Percentiles rank a stretch among this genome's conserved stretches.
phyloP scores from a whole-genome alignment of 2,329 filamentous ascomycete species.

The Bipolaris victoriae region DNA sequence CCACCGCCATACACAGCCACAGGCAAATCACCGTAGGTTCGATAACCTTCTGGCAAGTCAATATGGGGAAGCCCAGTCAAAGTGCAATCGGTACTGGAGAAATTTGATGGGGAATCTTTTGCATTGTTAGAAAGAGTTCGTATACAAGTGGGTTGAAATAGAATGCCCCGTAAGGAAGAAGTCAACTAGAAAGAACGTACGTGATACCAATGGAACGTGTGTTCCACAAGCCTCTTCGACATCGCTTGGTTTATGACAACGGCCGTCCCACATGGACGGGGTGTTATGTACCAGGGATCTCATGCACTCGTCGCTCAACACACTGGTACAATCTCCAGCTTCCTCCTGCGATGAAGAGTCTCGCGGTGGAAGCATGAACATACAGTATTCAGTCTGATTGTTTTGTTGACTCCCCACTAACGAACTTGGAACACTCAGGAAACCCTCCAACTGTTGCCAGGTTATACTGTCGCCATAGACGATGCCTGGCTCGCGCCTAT shows the following conservation, averaged over 20 bases:
- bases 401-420: not conserved
- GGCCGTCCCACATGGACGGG: not conserved
- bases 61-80: not conserved
- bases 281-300: not conserved
- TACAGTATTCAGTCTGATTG: not conserved
- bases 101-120: not conserved
- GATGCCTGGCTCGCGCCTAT: slow-evolving; percentile 1
- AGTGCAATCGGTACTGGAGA: not conserved
- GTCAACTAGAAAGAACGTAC: not conserved
- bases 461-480: not conserved
- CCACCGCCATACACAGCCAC: not conserved
- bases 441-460: not conserved
- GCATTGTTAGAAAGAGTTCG: not conserved
- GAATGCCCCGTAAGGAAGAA: not conserved
- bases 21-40: not conserved
- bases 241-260: not conserved
- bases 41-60: not conserved
- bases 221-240: not conserved
- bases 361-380: not conserved
- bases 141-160: no score
- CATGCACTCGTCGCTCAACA: not conserved
- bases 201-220: not conserved
- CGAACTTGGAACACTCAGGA: not conserved
- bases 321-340: not conserved
- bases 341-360: not conserved